Conservation (phyloP, 768 basidiomycete species). For the Lentinula sp. region DNA sequence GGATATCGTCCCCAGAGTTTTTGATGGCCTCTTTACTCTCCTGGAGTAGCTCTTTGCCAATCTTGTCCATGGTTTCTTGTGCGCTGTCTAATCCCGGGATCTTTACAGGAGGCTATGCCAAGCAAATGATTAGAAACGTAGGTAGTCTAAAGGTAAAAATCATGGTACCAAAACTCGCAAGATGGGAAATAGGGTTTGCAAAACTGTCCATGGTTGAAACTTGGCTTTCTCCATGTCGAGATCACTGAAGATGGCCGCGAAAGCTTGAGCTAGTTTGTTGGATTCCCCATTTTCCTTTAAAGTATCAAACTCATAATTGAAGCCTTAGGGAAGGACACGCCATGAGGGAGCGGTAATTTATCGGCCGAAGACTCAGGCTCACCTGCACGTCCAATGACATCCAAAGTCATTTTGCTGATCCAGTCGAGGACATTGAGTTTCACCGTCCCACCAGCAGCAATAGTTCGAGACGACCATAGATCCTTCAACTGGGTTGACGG, state of each 20-base stretch:
- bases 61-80: conserved; percentile 35
- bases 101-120: conserved; percentile 24
- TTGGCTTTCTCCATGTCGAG: conserved; percentile 17
- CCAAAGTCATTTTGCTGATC: conserved; percentile 65
- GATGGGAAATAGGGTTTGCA: conserved; percentile 28
- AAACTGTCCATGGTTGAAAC: conserved; percentile 23
- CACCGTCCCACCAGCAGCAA: conserved; percentile 18
- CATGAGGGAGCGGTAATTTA: not conserved
- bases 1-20: conserved; percentile 17
- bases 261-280: conserved; percentile 49
- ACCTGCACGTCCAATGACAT: conserved; percentile 70
- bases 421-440: conserved; percentile 57
- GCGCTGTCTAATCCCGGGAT: conserved; percentile 23
- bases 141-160: conserved; percentile 31
- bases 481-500: conserved; percentile 37
- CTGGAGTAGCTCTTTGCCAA: conserved; percentile 42
- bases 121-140: conserved; percentile 37
- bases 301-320: conserved; percentile 27
- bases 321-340: conserved; percentile 11
- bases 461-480: conserved; percentile 31
- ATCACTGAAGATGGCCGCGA: conserved; percentile 38
- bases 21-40: conserved; percentile 36
- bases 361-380: conserved; percentile 19
- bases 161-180: conserved; percentile 31
- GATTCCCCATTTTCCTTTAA: conserved; percentile 21